phyloP scores from a whole-genome alignment of 352 stramenopile species.

The Thalassiosira ordinaria region DNA sequence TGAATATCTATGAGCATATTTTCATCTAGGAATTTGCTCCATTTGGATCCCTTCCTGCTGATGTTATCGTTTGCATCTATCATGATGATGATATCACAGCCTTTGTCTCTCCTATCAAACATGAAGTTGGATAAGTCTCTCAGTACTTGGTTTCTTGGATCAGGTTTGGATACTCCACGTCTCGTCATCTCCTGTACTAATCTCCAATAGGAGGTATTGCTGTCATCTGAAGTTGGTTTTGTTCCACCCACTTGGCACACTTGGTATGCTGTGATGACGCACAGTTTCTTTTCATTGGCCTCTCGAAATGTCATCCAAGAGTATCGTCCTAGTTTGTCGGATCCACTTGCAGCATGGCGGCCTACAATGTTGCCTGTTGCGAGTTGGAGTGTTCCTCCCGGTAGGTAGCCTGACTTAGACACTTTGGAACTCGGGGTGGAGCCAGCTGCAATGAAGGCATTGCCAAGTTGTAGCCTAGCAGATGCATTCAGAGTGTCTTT shows the following conservation, averaged over 20 bases:
- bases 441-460: not conserved
- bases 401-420: conserved; percentile 8
- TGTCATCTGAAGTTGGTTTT: not conserved
- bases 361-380: not conserved
- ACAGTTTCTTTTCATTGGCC: conserved; percentile 4
- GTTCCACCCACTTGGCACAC: conserved; percentile 9
- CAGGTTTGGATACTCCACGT: not conserved
- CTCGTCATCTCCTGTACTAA: conserved; percentile 5
- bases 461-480: not conserved
- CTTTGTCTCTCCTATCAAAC: not conserved
- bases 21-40: not conserved
- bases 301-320: no score
- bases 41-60: not conserved
- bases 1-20: conserved; percentile 18
- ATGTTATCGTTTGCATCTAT: conserved; percentile 21
- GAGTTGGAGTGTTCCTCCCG: not conserved
- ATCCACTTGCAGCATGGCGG: not conserved
- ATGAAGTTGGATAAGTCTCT: conserved; percentile 9
- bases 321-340: not conserved
- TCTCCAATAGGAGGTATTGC: not conserved
- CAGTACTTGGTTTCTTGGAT: conserved; percentile 17
- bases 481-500: not conserved
- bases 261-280: conserved; percentile 11
- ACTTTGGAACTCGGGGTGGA: no score
- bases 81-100: conserved; percentile 7